Percentiles rank a stretch among this genome's conserved stretches.
These are phyloP conservation scores for Gossypium schwendimanii DNA, from an alignment of 441 rosid species.

Conservation along the genomic window DNA sequence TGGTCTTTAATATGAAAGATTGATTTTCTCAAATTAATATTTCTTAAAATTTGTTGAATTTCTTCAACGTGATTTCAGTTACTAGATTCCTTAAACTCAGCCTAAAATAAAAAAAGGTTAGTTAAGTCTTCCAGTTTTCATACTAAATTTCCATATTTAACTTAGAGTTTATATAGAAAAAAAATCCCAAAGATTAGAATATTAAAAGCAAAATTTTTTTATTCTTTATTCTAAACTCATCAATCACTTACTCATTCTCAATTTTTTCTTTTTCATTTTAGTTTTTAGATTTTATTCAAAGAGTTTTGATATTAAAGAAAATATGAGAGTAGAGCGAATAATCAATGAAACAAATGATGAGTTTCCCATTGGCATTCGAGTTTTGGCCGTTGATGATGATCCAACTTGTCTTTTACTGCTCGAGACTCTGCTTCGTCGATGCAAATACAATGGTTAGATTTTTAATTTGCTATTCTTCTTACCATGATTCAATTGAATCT, in stretches of 20 bases:
- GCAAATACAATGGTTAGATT: neutral
- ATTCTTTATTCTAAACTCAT: neutral
- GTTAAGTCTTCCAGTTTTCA: neutral
- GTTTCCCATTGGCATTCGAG: neutral
- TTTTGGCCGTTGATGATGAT: neutral
- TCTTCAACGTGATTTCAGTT: neutral
- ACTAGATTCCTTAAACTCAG: neutral
- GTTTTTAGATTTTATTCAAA: neutral
- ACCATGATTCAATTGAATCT: neutral
- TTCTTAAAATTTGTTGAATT: neutral
- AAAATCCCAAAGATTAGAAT: neutral
- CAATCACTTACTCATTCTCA: neutral
- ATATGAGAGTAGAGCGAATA: neutral
- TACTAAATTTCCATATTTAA: neutral
- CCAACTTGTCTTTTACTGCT: neutral
- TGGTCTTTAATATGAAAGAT: neutral
- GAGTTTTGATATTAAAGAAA: neutral
- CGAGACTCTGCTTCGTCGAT: conserved; percentile 1
- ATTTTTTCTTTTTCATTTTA: neutral
- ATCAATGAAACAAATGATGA: neutral
- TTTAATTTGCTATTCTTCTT: neutral
- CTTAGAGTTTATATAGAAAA: neutral
- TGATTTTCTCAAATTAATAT: too few relatives aligned
- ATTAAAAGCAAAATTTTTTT: neutral
- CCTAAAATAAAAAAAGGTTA: neutral